phyloP scores from a whole-genome alignment of 2,329 filamentous ascomycete genomes.

The Aspergillus tamarii region DNA sequence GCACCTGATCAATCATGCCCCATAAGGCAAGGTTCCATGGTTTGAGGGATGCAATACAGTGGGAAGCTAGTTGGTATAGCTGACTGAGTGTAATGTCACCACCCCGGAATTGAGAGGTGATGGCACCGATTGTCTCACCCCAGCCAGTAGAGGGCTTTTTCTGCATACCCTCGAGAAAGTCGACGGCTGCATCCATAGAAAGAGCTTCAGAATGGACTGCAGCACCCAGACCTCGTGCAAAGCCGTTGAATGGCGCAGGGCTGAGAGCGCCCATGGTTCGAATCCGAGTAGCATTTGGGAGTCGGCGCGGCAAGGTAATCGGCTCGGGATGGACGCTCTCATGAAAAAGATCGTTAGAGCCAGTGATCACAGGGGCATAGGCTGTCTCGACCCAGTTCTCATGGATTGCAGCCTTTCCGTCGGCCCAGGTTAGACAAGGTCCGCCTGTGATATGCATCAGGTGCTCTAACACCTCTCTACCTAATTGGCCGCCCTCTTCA shows the following conservation, averaged over 20 bases:
- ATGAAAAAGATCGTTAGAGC: neutral
- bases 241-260: neutral
- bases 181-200: neutral
- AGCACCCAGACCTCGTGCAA: neutral
- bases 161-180: neutral
- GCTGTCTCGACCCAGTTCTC: conserved; percentile 10
- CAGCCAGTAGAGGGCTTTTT: neutral
- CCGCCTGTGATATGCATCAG: conserved; percentile 23
- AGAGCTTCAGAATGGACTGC: neutral
- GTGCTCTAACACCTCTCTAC: neutral
- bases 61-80: neutral
- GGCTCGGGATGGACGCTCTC: neutral
- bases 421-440: conserved; percentile 22
- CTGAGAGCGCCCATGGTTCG: neutral
- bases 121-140: neutral
- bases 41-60: neutral
- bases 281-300: neutral
- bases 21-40: neutral
- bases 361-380: neutral
- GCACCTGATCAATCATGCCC: neutral
- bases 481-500: neutral
- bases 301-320: neutral
- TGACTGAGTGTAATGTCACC: neutral
- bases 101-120: neutral
- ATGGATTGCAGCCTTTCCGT: conserved; percentile 12